Evolutionary conservation across 2,329 filamentous ascomycete species (phyloP).

Genomic region (Nothophoma quercina): DNA sequence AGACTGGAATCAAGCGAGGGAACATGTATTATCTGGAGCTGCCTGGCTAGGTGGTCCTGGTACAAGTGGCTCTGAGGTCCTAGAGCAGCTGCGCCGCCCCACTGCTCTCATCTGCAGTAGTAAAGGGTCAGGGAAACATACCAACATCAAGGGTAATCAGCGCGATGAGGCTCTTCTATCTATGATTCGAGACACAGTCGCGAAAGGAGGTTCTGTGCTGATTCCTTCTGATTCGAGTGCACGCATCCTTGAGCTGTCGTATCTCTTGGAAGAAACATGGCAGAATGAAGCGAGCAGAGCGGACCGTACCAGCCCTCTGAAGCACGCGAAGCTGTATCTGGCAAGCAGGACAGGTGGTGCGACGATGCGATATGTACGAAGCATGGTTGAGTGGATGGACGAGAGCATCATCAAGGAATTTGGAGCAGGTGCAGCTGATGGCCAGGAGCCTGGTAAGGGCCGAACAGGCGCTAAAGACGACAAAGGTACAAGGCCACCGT

Average conservation of each 20-base stretch:
- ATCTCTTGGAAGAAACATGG: slow-evolving; percentile 93
- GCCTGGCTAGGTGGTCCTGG: slow-evolving; percentile 89
- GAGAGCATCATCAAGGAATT: slow-evolving; percentile 93
- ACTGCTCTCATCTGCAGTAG: slow-evolving; percentile 94
- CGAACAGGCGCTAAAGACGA: slow-evolving; percentile 53
- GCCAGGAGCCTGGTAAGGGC: slow-evolving; percentile 38
- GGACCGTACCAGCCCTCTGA: slow-evolving; percentile 55
- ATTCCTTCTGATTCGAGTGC: slow-evolving; percentile 96
- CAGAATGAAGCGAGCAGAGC: slow-evolving; percentile 44
- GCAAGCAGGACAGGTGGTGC: slow-evolving; percentile 86
- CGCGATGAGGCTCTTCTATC: slow-evolving; percentile 86
- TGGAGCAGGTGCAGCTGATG: slow-evolving; percentile 63
- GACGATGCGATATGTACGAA: slow-evolving; percentile 88
- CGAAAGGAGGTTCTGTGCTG: slow-evolving; percentile 85
- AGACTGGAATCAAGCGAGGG: slow-evolving; percentile 97
- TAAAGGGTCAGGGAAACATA: slow-evolving; percentile 75
- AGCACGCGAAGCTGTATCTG: slow-evolving; percentile 72
- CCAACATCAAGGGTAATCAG: slow-evolving; percentile 76
- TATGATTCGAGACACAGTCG: slow-evolving; percentile 79
- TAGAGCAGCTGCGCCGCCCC: slow-evolving; percentile 90
- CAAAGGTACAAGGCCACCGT: slow-evolving; percentile 71
- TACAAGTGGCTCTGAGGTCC: slow-evolving; percentile 83
- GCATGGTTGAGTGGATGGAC: slow-evolving; percentile 99
- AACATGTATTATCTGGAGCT: slow-evolving; percentile 92
- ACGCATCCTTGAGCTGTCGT: slow-evolving; percentile 89